These are phyloP conservation scores for Globisporangium middletonii DNA, from an alignment of 352 stramenopile genomes.

Conservation along the genomic window DNA sequence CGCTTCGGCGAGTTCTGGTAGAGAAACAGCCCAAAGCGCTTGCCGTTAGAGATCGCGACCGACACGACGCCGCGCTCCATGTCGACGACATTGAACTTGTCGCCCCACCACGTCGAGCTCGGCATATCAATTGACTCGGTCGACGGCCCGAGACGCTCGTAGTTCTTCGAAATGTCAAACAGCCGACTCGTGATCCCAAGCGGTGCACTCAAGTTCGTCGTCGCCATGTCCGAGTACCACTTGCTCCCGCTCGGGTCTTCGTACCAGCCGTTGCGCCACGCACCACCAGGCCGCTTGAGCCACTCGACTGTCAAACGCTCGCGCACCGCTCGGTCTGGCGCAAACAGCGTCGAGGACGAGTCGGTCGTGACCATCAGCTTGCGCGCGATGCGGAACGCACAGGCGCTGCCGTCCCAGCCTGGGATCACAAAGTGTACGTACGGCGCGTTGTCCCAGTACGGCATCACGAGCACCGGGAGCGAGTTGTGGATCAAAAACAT, in stretches of 20 bases:
- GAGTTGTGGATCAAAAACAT: conserved; percentile 9
- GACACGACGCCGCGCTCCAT: conserved; percentile 13
- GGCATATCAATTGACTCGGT: conserved; percentile 13
- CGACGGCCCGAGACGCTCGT: not conserved
- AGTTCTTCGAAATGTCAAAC: conserved; percentile 14
- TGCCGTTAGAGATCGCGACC: conserved; percentile 16
- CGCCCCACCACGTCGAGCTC: conserved; percentile 7
- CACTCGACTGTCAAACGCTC: conserved; percentile 32
- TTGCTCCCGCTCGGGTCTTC: conserved; percentile 13
- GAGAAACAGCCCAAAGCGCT: conserved; percentile 14
- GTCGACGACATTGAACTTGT: conserved; percentile 5
- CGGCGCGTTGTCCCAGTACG: conserved; percentile 14
- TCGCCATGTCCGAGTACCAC: conserved; percentile 27
- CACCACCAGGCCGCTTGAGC: conserved; percentile 19
- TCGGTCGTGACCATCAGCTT: conserved; percentile 2
- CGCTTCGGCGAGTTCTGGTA: conserved; percentile 2
- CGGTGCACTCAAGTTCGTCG: conserved; percentile 6
- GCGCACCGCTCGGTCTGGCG: conserved; percentile 10
- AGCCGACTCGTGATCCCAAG: conserved; percentile 4
- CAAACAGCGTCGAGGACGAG: not conserved
- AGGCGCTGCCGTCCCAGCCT: conserved; percentile 12
- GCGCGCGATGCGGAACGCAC: conserved; percentile 10
- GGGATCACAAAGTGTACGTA: conserved; percentile 6
- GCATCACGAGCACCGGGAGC: conserved; percentile 17
- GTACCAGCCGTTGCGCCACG: conserved; percentile 42